Evolutionary conservation across 108 stramenopile genomes (phyloP).

Genomic region (Schizochytrium sp.): DNA sequence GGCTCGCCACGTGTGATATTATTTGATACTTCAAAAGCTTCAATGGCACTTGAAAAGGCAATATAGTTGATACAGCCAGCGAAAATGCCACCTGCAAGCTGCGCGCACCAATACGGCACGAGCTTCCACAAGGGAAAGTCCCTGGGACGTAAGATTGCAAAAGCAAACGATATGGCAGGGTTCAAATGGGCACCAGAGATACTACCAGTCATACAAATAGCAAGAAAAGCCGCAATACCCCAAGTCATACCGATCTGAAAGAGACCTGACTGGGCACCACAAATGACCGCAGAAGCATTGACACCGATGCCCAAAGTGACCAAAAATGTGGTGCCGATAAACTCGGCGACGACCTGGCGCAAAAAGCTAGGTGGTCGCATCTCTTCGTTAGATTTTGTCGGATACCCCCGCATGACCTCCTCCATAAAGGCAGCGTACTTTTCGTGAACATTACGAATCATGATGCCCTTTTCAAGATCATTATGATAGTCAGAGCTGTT

Average conservation of each 20-base stretch:
- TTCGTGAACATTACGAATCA: too few relatives aligned
- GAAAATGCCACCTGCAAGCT: not conserved
- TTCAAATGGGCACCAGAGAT: not conserved
- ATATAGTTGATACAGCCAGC: not conserved
- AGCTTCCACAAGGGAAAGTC: not conserved
- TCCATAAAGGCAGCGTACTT: too few relatives aligned
- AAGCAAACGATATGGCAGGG: not conserved
- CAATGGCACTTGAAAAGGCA: not conserved
- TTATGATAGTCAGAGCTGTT: too few relatives aligned
- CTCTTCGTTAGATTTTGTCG: too few relatives aligned
- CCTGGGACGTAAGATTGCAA: not conserved
- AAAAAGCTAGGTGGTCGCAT: too few relatives aligned
- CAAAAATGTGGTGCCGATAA: too few relatives aligned
- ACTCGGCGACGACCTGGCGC: too few relatives aligned
- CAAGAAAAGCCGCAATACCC: not conserved
- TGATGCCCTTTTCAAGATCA: too few relatives aligned
- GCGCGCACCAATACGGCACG: not conserved
- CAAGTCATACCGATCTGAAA: not conserved
- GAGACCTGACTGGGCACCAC: not conserved
- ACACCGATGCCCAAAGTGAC: too few relatives aligned
- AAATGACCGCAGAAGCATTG: too few relatives aligned
- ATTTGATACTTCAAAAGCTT: not conserved
- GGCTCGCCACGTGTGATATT: conserved; percentile 41
- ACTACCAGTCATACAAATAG: not conserved
- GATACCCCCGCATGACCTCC: too few relatives aligned